phyloP scores from a whole-genome alignment of 2,329 filamentous ascomycete genomes.

The Coniochaeta sp. region DNA sequence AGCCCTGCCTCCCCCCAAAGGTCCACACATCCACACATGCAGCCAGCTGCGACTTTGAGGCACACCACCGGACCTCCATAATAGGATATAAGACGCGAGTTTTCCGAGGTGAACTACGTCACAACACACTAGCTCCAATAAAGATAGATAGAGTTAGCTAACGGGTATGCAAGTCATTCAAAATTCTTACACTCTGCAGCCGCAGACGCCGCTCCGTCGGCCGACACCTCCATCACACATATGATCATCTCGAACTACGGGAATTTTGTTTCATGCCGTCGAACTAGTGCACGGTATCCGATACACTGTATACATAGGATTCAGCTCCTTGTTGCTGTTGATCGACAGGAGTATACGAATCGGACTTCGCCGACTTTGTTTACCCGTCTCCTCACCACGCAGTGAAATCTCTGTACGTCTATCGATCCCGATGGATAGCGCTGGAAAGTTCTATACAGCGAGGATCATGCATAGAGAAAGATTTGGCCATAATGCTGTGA shows the following conservation, averaged over 20 bases:
- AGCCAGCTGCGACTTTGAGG: neutral
- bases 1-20: too few relatives aligned
- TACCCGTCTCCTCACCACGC: too few relatives aligned
- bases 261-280: too few relatives aligned
- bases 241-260: neutral
- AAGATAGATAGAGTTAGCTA: neutral
- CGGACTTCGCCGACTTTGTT: neutral
- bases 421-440: too few relatives aligned
- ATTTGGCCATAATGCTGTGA: too few relatives aligned
- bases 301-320: neutral
- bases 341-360: too few relatives aligned
- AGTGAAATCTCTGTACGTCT: too few relatives aligned
- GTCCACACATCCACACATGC: too few relatives aligned
- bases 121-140: neutral
- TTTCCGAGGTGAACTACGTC: neutral
- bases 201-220: neutral
- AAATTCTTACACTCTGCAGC: too few relatives aligned
- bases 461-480: too few relatives aligned
- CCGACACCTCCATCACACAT: neutral
- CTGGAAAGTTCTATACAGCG: too few relatives aligned
- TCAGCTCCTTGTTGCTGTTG: neutral
- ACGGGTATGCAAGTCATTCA: neutral
- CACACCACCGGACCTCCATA: neutral
- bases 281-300: neutral
- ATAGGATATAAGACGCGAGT: neutral